Base-by-base conservation (phyloP, 441 rosid species). In the Brassica balearica region DNA sequence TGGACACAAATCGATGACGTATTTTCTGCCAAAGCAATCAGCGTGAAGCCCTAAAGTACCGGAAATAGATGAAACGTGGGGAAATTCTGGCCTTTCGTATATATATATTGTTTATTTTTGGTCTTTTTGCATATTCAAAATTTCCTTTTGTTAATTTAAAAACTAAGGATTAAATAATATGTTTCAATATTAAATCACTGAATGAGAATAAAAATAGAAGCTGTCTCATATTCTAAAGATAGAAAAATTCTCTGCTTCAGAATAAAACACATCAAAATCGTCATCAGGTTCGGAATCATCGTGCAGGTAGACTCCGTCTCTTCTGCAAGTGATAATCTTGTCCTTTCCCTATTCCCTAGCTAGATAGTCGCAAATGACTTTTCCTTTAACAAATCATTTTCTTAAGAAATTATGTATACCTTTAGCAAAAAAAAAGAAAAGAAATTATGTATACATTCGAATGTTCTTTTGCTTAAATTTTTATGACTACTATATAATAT, bases 191-290 rank as follows among this genome's bases (percentile, higher is more conserved):
- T 29, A 29, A 48, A 62, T 67, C 29, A 36, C 41, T 65, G 69
- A 19, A 20, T 59, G 34, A 60, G 17, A 53, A 69, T 60, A 61
- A 61, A 69, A 61, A 46, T 59, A 41, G 74, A 32, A 3, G 5
- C 6, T 32, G 74, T 69, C 27, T 46, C 19, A 1, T 48, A 48
- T 32, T 46, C 74, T 48, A 69, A 60, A 76, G 79, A 69, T 61
- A 48, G 56, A 29, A 76, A 61, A 69, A 32, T 19, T 76, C 4
- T 69, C 53, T 69, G 74, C 41, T 68, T 19, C 69, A 76, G 63
- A 68, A 12, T 11, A 12, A 11, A 74, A 34, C 65, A 55, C 65
- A 74, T 74, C 65, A 58, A 56, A 66, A 27, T 43, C 48, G 59
- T 58, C 73, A 56, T 75, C 34, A 29, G 34, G 34, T 29, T 29